Conservation (phyloP, 2,329 filamentous ascomycete genomes). For the Pezicula rhizophila region DNA sequence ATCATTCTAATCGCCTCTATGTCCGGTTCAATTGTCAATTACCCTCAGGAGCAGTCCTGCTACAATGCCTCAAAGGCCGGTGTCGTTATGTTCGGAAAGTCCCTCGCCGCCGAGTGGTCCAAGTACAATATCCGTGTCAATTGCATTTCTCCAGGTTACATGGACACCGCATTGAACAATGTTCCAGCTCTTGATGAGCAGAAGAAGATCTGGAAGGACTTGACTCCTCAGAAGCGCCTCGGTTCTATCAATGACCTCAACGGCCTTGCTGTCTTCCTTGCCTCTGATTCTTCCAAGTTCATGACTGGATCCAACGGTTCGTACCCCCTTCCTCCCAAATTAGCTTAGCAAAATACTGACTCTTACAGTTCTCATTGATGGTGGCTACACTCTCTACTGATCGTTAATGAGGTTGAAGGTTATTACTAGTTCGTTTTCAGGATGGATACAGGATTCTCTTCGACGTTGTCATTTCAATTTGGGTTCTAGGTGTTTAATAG, state of each 20-base stretch:
- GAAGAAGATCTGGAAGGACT: conserved; percentile 73
- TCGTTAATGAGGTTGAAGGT: conserved; percentile 12
- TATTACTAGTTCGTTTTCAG: no score
- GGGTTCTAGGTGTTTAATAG: no score
- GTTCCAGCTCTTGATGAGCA: conserved; percentile 72
- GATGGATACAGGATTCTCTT: no score
- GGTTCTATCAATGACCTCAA: conserved; percentile 72
- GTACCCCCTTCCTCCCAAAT: conserved; percentile 49
- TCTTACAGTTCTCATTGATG: conserved; percentile 21
- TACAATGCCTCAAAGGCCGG: conserved; percentile 83
- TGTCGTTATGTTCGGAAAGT: conserved; percentile 73
- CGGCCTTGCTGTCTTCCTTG: conserved; percentile 70
- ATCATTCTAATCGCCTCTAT: conserved; percentile 75
- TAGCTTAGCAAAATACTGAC: no score
- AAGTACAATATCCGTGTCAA: conserved; percentile 77
- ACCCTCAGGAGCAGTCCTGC: conserved; percentile 74
- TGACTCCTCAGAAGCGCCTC: conserved; percentile 69
- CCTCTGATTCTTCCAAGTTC: conserved; percentile 65
- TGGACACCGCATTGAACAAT: conserved; percentile 78
- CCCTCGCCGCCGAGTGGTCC: conserved; percentile 78
- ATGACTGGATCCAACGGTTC: conserved; percentile 73
- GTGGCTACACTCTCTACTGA: conserved; percentile 27
- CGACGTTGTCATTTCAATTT: no score
- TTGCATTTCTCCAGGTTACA: conserved; percentile 79
- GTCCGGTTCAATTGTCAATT: conserved; percentile 81